Base-by-base conservation (phyloP, 2,329 filamentous ascomycete species). In the Botrytis fabae region DNA sequence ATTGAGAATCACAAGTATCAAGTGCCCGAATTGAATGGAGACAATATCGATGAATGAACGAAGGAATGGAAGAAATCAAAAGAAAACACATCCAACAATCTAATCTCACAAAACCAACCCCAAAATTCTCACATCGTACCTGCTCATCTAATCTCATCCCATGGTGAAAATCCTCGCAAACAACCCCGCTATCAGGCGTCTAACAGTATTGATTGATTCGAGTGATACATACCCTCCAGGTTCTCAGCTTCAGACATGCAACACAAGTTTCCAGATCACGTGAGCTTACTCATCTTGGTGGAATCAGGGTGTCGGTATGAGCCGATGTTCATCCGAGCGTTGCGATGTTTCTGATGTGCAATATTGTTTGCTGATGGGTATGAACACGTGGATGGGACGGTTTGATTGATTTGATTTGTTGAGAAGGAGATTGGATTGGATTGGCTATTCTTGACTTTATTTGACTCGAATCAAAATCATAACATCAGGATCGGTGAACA, bases 141-240 rank as follows among this genome's bases (percentile, higher is more conserved):
- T 66, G 32, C 44, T 66, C 63, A 65, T n/a, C 63, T 35, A 65
- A 65, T 65, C 42, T 65, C 42, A 35, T 48, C 63, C 22, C 20
- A 48, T 38, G 44, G 3, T 64, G 62, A 35, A 46, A 64, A 46
- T 44, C 61, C 62, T 35, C 42, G 46, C 10, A 7, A 10, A 18
- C 10, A 20, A 35, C 57, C 57, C 57, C 18, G 57, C 59, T 20
- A 40, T 38, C 2, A 16, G 5, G 12, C 12, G 10, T 10, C 10
- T 61, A 16, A 61, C 18, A 4, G 35, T 22, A n/a, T 32, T 25
- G 35, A 18, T 18, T 57, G 51, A 44, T 57, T 57, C 6, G 25
- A 51, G 48, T 51, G 5, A 14, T 51, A 51, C 48, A 51, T 51
- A 51, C 25, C 25, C 48, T 51, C 48, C 48, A 51, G 48, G 48